Base-by-base conservation (phyloP, 2,329 filamentous ascomycete species). In the Xylaria hypoxylon region DNA sequence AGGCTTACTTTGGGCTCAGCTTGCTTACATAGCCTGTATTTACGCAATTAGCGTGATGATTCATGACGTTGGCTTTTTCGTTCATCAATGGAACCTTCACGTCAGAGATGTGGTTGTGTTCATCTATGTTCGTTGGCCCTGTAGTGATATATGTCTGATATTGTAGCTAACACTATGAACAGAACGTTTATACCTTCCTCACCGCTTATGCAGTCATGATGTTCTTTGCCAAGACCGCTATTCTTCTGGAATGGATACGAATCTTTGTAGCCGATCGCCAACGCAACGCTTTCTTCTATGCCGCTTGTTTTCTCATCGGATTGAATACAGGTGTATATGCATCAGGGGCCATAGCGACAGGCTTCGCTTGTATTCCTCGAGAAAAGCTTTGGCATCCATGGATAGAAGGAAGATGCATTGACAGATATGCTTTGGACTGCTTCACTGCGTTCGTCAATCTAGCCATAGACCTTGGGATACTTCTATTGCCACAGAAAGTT, bases 401-500 rank as follows among this genome's bases (percentile, higher is more conserved):
- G 53, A 15, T 70, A 15, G 19, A 48, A 5, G 70, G 68, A 6
- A 58, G 7, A 3, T 71, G 69, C 50, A 70, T 73, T 15, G 47
- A 69, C 38, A 59, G 53, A 15, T 53, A 58, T 2, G 33, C 24
- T 5, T 45, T 68, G 13, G 62, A 68, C 50, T 38, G 63, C 11
- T 67, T 59, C 13, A 63, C 63, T 1, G 56, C 68, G 0, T 40
- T 48, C 2, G 53, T 73, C 38, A 62, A 72, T 42, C 42, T 72
- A 75, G 78, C 81, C 67, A 83, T 82, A 62, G 77, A 79, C 11
- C 76, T 81, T 28, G 77, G 83, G 70, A 83, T 84, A 70, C 73
- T 83, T 5, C 78, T 83, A 62, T 73, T 84, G 28, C 82, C 81
- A 67, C 78, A 81, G 68, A 81, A 80, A 71, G 82, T 82, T 22